A percentile compares a stretch with the other conserved stretches of the same genome.
phyloP scores from a whole-genome alignment of 179 eudicot species.

The Spergularia azorica region DNA sequence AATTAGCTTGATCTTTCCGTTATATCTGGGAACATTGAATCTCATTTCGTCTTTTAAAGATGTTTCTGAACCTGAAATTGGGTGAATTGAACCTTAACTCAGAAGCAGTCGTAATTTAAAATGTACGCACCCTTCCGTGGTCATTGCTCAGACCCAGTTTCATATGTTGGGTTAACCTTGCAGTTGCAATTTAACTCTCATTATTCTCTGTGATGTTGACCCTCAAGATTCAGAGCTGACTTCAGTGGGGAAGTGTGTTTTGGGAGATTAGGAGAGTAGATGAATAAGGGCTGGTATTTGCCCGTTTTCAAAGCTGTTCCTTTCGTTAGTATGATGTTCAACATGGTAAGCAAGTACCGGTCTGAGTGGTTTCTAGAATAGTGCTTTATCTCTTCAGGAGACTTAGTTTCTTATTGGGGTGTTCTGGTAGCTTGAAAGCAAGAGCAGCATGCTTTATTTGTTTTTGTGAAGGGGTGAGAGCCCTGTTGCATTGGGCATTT shows the following conservation, averaged over 20 bases:
- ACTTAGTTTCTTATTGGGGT: no score
- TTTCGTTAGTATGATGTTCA: no score
- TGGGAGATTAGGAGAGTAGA: not conserved
- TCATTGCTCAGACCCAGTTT: not conserved
- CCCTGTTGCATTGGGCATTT: no score
- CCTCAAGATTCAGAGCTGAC: no score
- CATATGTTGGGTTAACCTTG: not conserved
- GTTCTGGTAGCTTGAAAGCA: no score
- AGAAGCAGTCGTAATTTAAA: not conserved
- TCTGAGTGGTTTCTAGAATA: no score
- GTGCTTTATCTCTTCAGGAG: no score
- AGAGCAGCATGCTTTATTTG: no score
- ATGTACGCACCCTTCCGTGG: no score
- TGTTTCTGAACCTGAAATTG: not conserved
- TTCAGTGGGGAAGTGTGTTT: not conserved
- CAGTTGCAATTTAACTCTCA: not conserved
- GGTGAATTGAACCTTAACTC: not conserved
- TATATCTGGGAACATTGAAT: not conserved
- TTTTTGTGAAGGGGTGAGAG: no score
- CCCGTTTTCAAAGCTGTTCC: no score
- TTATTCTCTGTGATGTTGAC: not conserved
- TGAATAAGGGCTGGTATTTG: not conserved
- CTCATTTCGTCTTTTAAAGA: not conserved
- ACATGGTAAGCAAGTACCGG: no score
- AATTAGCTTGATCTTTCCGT: not conserved